Conservation (phyloP, 2,329 filamentous ascomycete genomes). For the Fusarium staphyleae region DNA sequence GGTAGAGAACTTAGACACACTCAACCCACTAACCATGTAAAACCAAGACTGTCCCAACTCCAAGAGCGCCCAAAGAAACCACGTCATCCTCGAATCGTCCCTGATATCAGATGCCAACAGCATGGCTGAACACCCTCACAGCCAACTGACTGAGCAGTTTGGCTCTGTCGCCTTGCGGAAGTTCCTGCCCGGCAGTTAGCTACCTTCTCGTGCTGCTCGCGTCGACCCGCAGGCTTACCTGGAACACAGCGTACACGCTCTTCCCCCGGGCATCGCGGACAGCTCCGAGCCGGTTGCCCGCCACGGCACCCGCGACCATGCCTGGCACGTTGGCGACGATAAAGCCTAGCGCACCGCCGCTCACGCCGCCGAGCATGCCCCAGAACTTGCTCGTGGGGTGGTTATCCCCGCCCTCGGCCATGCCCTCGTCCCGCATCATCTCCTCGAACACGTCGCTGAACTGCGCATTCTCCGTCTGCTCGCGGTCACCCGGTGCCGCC, state of each 20-base stretch:
- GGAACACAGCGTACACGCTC: slow-evolving; percentile 92
- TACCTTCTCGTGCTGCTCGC: background rate
- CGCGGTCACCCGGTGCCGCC: slow-evolving; percentile 48
- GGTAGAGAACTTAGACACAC: background rate
- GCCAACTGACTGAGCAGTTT: slow-evolving; percentile 84
- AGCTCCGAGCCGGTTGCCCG: slow-evolving; percentile 89
- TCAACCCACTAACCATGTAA: slow-evolving; percentile 1
- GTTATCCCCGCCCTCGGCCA: slow-evolving; percentile 73
- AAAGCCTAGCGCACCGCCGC: slow-evolving; percentile 90
- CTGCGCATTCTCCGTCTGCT: slow-evolving; percentile 74
- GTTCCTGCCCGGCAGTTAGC: slow-evolving; percentile 59
- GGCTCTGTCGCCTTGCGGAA: slow-evolving; percentile 83
- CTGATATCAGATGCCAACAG: slow-evolving; percentile 61
- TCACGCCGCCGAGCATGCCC: slow-evolving; percentile 82
- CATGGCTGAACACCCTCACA: slow-evolving; percentile 83
- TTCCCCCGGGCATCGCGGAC: slow-evolving; percentile 90
- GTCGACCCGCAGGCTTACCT: slow-evolving; percentile 49
- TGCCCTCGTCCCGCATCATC: slow-evolving; percentile 85
- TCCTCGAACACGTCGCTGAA: slow-evolving; percentile 90
- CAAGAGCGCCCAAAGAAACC: slow-evolving; percentile 22
- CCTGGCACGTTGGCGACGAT: slow-evolving; percentile 94
- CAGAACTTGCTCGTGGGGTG: slow-evolving; percentile 78
- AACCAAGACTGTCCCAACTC: slow-evolving; percentile 17
- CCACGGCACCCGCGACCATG: slow-evolving; percentile 86
- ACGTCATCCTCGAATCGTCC: background rate